phyloP scores from a whole-genome alignment of 805 yeast species.

The Wickerhamiella alocasiicola region DNA sequence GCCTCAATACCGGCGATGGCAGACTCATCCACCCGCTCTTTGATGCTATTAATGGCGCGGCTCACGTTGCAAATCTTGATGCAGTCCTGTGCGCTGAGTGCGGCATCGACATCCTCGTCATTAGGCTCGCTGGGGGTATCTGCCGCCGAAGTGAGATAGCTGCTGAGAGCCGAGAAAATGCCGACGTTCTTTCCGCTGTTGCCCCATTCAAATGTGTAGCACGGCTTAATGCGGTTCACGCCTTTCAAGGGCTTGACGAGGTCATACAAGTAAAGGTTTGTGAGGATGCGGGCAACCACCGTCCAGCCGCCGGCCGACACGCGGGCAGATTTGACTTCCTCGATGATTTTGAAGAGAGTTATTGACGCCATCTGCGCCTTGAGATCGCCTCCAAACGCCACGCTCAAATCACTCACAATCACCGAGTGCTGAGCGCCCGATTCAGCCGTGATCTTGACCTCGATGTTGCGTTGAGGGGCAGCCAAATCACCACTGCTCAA shows the following conservation, averaged over 20 bases:
- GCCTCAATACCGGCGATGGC: conserved; percentile 29
- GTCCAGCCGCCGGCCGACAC: conserved; percentile 46
- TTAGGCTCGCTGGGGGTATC: conserved; percentile 89
- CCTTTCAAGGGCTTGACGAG: conserved; percentile 40
- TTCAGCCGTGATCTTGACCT: conserved; percentile 30
- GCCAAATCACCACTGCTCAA: conserved; percentile 36
- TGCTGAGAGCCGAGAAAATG: conserved; percentile 79
- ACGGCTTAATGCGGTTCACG: conserved; percentile 54
- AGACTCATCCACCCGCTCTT: conserved; percentile 23
- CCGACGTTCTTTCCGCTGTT: conserved; percentile 63
- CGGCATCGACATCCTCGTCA: conserved; percentile 80
- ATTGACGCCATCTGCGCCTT: conserved; percentile 85
- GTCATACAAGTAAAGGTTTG: conserved; percentile 59
- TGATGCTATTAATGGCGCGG: conserved; percentile 37
- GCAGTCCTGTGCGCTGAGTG: conserved; percentile 74
- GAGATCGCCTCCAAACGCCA: conserved; percentile 77
- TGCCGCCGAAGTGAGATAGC: conserved; percentile 74
- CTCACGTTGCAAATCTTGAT: conserved; percentile 54
- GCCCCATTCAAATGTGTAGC: conserved; percentile 44
- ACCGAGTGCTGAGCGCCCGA: conserved; percentile 41
- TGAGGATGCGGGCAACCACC: conserved; percentile 43
- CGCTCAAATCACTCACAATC: conserved; percentile 69
- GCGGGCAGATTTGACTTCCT: conserved; percentile 49
- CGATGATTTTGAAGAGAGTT: conserved; percentile 44
- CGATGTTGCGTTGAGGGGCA: conserved; percentile 23